Percentiles rank a stretch among this genome's conserved stretches.
Evolutionary conservation across 768 basidiomycete species (phyloP).

Genomic region (Glaciozyma antarctica): DNA sequence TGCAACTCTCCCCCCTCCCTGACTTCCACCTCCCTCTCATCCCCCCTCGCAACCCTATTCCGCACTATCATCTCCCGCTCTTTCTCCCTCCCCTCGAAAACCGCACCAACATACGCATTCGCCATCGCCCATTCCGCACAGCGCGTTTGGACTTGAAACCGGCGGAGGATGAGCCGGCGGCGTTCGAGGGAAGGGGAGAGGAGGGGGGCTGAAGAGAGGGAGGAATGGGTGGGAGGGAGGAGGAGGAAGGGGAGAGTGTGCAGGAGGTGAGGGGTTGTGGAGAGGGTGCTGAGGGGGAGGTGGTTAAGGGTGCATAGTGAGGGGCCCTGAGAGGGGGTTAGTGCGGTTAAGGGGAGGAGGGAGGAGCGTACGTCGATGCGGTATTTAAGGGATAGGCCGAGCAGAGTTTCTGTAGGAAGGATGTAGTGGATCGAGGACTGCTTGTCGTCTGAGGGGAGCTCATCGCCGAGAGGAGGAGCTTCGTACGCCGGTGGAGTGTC

Average conservation of each 20-base stretch:
- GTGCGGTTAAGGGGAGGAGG: neutral
- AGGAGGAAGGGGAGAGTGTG: conserved; percentile 29
- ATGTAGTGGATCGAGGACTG: conserved; percentile 4
- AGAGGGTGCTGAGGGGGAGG: conserved; percentile 24
- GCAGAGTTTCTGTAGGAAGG: no score
- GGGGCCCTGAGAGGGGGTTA: conserved; percentile 1
- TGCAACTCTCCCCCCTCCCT: conserved; percentile 25
- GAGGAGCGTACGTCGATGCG: conserved; percentile 8
- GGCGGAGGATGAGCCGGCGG: conserved; percentile 11
- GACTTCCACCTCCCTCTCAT: neutral
- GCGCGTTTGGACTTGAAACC: conserved; percentile 19
- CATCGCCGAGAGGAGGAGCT: neutral
- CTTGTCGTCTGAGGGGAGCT: neutral
- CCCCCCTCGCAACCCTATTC: conserved; percentile 9
- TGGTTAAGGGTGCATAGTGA: conserved; percentile 20
- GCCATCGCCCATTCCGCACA: conserved; percentile 18
- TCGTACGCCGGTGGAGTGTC: neutral
- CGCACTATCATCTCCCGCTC: conserved; percentile 9
- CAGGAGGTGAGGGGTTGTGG: conserved; percentile 27
- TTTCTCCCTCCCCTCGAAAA: conserved; percentile 6
- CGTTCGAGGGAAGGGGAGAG: conserved; percentile 12
- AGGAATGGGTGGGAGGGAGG: conserved; percentile 14
- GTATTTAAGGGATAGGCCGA: conserved; percentile 17
- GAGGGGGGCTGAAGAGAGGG: conserved; percentile 17
- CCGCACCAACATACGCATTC: conserved; percentile 19